These are phyloP conservation scores for Phytopythium mirpurense DNA, from an alignment of 352 stramenopile species.

Conservation along the genomic window DNA sequence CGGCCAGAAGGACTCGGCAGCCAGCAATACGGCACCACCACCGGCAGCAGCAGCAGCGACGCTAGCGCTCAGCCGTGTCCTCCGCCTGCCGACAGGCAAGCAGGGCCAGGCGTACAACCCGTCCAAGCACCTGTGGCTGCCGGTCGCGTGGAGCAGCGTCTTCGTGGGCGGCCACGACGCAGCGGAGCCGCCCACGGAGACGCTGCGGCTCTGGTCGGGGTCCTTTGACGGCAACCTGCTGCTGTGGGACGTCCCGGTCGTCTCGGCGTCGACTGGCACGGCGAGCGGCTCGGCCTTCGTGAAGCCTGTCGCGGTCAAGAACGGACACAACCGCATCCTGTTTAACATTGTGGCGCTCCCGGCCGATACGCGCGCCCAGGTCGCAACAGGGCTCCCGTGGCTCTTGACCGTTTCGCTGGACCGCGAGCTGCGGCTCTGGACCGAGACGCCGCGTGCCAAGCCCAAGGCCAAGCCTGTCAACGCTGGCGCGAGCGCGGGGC, in stretches of 20 bases:
- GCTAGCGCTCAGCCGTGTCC: constrained; percentile 20
- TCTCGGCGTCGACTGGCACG: constrained; percentile 10
- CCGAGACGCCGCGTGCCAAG: constrained; percentile 11
- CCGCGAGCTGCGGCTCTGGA: constrained; percentile 61
- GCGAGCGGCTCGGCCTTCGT: neutral
- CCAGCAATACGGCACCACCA: neutral
- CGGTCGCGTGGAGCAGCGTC: constrained; percentile 46
- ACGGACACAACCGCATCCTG: constrained; percentile 54
- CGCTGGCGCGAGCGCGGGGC: neutral
- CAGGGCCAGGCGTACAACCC: constrained; percentile 59
- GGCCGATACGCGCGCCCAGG: neutral
- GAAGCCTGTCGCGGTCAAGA: constrained; percentile 51
- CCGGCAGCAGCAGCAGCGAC: constrained; percentile 4
- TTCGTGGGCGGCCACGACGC: neutral
- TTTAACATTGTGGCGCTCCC: constrained; percentile 51
- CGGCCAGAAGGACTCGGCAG: neutral
- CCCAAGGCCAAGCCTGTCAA: neutral
- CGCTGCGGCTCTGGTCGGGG: constrained; percentile 52
- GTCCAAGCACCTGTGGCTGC: constrained; percentile 65
- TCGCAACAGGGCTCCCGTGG: constrained; percentile 3
- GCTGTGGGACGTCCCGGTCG: constrained; percentile 34
- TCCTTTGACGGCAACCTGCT: constrained; percentile 67
- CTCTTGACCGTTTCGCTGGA: constrained; percentile 65
- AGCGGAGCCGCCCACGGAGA: neutral
- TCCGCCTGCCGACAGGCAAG: constrained; percentile 56